Evolutionary conservation across 768 basidiomycete genomes (phyloP).

Genomic region (Macrolepiota fuliginosa): DNA sequence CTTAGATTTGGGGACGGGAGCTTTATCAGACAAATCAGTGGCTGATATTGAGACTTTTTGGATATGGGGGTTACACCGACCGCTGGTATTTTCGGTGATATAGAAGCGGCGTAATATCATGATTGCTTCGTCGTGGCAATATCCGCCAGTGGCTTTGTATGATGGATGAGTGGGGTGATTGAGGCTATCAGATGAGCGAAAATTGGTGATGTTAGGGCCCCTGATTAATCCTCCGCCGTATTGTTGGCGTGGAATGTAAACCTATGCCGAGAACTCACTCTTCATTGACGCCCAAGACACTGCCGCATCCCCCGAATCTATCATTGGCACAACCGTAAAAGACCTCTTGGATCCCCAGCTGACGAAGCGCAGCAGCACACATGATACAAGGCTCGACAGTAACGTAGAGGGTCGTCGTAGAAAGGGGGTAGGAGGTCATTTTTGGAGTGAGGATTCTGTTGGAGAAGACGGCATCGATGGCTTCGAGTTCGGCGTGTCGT

Average conservation of each 20-base stretch:
- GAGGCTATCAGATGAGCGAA: slow-evolving; percentile 39
- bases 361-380: slow-evolving; percentile 95
- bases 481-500: slow-evolving; percentile 95
- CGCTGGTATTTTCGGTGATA: slow-evolving; percentile 90
- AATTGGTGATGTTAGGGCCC: not conserved
- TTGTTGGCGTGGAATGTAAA: not conserved
- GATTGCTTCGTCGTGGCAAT: slow-evolving; percentile 80
- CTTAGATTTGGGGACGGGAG: slow-evolving; percentile 89
- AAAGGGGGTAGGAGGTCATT: slow-evolving; percentile 58
- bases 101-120: slow-evolving; percentile 86
- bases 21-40: slow-evolving; percentile 37
- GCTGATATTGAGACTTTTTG: slow-evolving; percentile 3
- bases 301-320: slow-evolving; percentile 94
- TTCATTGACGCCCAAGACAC: slow-evolving; percentile 85
- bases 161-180: slow-evolving; percentile 70
- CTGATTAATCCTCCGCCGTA: not conserved
- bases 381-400: slow-evolving; percentile 99
- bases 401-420: slow-evolving; percentile 85
- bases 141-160: slow-evolving; percentile 76
- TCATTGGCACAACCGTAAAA: slow-evolving; percentile 95
- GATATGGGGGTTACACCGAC: slow-evolving; percentile 35
- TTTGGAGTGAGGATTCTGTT: slow-evolving; percentile 55
- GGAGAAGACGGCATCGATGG: slow-evolving; percentile 84
- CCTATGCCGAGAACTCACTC: slow-evolving; percentile 50
- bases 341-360: slow-evolving; percentile 87